Evolutionary conservation across 2,329 filamentous ascomycete species (phyloP).

Genomic region (Phaeomoniella chlamydospora): DNA sequence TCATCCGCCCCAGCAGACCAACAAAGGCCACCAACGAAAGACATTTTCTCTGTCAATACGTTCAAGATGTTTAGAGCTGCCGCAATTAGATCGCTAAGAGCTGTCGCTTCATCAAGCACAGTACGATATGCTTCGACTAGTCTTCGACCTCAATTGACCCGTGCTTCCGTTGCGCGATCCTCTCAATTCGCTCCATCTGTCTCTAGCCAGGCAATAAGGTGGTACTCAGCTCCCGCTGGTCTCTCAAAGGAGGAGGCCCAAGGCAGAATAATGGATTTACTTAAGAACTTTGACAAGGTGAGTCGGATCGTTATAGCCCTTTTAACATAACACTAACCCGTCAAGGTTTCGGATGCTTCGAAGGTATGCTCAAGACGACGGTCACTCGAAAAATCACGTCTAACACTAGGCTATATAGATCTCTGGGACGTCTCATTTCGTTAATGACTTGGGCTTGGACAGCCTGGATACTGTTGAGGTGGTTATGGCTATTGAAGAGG

Average conservation of each 20-base stretch:
- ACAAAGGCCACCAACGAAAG: too few relatives aligned
- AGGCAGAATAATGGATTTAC: constrained; percentile 78
- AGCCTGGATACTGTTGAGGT: constrained; percentile 98
- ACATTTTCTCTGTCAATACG: constrained; percentile 5
- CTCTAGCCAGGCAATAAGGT: constrained; percentile 56
- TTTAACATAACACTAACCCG: constrained; percentile 9
- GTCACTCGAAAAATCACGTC: not conserved
- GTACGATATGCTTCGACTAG: constrained; percentile 14
- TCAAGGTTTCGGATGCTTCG: constrained; percentile 32
- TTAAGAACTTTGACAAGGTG: constrained; percentile 97
- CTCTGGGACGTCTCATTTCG: constrained; percentile 71
- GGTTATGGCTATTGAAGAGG: constrained; percentile 99
- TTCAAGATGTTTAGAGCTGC: constrained; percentile 72
- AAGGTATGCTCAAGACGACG: constrained; percentile 34
- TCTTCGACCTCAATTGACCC: constrained; percentile 38
- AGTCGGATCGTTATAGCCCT: constrained; percentile 13
- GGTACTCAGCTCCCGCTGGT: constrained; percentile 71
- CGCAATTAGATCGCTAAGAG: constrained; percentile 60
- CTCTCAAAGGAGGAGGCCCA: constrained; percentile 75
- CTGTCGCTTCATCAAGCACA: not conserved
- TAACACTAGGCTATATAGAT: constrained; percentile 48
- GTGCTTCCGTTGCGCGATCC: constrained; percentile 43
- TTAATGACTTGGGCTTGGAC: constrained; percentile 93
- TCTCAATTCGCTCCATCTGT: constrained; percentile 47
- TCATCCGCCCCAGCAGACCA: not conserved